Evolutionary conservation across 306 rosid species (phyloP).

Genomic region (Calophaca sinica): DNA sequence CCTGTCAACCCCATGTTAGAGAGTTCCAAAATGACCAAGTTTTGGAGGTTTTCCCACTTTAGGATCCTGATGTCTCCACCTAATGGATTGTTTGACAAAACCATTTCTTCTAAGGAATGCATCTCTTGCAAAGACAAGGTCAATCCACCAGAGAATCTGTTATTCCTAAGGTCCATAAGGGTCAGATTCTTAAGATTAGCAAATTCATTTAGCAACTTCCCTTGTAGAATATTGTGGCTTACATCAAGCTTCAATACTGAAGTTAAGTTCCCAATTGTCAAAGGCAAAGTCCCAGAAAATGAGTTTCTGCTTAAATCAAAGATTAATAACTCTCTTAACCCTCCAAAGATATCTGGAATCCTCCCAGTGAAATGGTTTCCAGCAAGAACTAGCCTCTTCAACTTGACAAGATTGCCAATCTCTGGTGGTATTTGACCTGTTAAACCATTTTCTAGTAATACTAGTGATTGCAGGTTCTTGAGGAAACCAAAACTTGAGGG

Average conservation of each 20-base stretch:
- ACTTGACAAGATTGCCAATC: conserved; percentile 61
- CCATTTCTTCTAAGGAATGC: conserved; percentile 68
- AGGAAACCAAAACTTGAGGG: conserved; percentile 68
- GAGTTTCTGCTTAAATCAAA: conserved; percentile 80
- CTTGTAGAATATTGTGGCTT: conserved; percentile 71
- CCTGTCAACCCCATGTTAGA: conserved; percentile 72
- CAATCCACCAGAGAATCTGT: conserved; percentile 79
- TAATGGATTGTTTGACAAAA: conserved; percentile 77
- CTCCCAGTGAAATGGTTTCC: conserved; percentile 64
- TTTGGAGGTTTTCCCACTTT: conserved; percentile 67
- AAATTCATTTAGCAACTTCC: conserved; percentile 56
- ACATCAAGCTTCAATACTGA: conserved; percentile 83
- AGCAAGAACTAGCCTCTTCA: conserved; percentile 74
- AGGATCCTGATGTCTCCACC: conserved; percentile 68
- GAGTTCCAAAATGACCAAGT: conserved; percentile 77
- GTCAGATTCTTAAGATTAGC: conserved; percentile 63
- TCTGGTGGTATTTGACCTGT: conserved; percentile 66
- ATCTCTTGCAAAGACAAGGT: conserved; percentile 62
- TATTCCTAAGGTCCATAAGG: conserved; percentile 82
- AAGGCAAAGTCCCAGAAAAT: conserved; percentile 74
- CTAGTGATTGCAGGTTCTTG: conserved; percentile 74
- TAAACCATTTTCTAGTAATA: conserved; percentile 69
- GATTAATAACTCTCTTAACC: conserved; percentile 62
- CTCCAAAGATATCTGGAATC: conserved; percentile 63
- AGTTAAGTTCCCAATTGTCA: conserved; percentile 59